A percentile compares a stretch with the other conserved stretches of the same genome.
phyloP scores from a whole-genome alignment of 495 filamentous ascomycete genomes.

The Penicillium canariense region DNA sequence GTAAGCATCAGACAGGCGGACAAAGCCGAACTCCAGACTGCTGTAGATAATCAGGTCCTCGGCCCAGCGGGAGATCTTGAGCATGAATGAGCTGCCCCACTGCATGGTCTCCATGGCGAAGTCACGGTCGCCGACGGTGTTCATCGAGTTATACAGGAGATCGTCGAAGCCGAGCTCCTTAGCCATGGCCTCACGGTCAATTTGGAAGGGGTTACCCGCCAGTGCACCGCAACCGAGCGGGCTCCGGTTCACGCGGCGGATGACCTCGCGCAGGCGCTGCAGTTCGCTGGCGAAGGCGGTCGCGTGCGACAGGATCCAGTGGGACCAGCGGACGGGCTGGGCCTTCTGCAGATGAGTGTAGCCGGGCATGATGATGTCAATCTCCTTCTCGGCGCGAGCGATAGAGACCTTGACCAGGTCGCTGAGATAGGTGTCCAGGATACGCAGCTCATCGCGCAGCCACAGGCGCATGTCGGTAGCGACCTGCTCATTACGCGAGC shows the following conservation, averaged over 20 bases:
- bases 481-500: slow-evolving; percentile 91
- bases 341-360: slow-evolving; percentile 94
- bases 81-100: slow-evolving; percentile 82
- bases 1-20: slow-evolving; percentile 81
- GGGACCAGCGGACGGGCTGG: slow-evolving; percentile 84
- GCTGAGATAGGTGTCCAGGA: slow-evolving; percentile 66
- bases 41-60: slow-evolving; percentile 92
- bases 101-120: slow-evolving; percentile 90
- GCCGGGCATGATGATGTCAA: slow-evolving; percentile 60
- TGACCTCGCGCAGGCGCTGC: slow-evolving; percentile 73
- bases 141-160: slow-evolving; percentile 80
- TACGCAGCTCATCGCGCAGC: slow-evolving; percentile 73
- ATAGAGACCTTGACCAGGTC: slow-evolving; percentile 71
- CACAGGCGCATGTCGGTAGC: slow-evolving; percentile 92
- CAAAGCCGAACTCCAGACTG: slow-evolving; percentile 77
- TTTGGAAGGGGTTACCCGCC: slow-evolving; percentile 87
- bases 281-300: slow-evolving; percentile 75
- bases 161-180: slow-evolving; percentile 85
- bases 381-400: slow-evolving; percentile 73
- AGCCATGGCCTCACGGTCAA: slow-evolving; percentile 86
- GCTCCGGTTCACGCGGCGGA: slow-evolving; percentile 69
- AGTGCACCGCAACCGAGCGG: slow-evolving; percentile 85
- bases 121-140: slow-evolving; percentile 79
- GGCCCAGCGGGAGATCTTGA: slow-evolving; percentile 81
- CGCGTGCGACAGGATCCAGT: slow-evolving; percentile 82